Base-by-base conservation (phyloP, 2,329 filamentous ascomycete genomes). In the Lachnellula occidentalis region DNA sequence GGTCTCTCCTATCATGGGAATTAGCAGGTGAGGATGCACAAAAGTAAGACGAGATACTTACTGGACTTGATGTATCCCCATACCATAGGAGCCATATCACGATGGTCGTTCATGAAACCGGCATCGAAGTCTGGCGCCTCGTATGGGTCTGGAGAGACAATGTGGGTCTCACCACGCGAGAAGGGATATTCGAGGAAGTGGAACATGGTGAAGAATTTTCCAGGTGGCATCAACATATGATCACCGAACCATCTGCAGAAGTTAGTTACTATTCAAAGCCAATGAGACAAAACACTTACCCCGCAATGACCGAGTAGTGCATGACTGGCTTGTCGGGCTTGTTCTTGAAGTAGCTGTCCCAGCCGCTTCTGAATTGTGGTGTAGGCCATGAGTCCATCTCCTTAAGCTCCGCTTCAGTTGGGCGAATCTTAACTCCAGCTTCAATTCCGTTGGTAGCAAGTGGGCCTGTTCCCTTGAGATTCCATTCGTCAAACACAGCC, bases 281-380 rank as follows among this genome's bases (percentile, higher is more conserved):
- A 71, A 1, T 71, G 65, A 59, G 71, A 73, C 4, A 7, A 8
- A 9, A 41, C 22, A 56, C 68, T 63, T 66, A 76, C 59, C 85
- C 85, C 15, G 86, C 75, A 65, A 92, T 90, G 53, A 91, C 81
- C 1, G 80, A 86, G 72, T 92, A 92, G 68, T 92, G 88, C 88
- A 92, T 92, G 43, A 92, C 87, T 0, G 88, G 88, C 77, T 92
- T 92, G 71, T 92, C 87, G 1, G 87, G 87, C 75, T 91, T 91
- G 68, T 92, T 73, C 75, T 90, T 87, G 72, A 92, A 92, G 74
- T 92, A 92, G 51, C 80, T 85, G 64, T 92, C 83, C 87, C 87
- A 92, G 2, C 87, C 87, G 6, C 80, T 78, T 45, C 78, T 79
- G 75, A 92, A 92, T 51, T 90, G 83, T 11, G 82, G 82, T 47